These are phyloP conservation scores for Symbiodinium natans DNA, from an alignment of 73 alveolate species.

Conservation along the genomic window DNA sequence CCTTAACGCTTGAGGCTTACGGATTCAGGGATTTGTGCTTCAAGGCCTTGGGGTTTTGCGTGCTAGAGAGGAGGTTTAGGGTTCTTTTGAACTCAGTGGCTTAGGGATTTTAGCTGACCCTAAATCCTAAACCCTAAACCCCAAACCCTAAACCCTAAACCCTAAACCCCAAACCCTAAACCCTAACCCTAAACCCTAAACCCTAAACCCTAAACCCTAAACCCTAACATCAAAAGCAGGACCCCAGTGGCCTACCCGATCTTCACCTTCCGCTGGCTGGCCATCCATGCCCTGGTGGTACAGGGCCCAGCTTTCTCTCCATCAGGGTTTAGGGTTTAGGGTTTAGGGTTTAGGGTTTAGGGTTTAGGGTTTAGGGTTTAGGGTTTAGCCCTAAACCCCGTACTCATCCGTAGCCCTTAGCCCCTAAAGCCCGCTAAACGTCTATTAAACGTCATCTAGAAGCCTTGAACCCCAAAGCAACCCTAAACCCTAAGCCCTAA, in stretches of 20 bases:
- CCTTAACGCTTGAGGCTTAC: no score
- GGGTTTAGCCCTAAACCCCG: not conserved
- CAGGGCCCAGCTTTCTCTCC: not conserved
- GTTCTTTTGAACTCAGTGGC: not conserved
- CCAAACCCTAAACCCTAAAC: no score
- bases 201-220: no score
- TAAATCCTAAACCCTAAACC: no score
- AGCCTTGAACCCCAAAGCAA: no score
- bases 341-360: not conserved
- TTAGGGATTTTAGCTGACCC: no score
- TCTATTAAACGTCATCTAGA: no score
- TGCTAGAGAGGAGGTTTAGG: not conserved
- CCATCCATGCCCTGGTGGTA: slow-evolving; percentile 54
- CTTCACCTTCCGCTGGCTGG: slow-evolving; percentile 79
- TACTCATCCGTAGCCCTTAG: not conserved
- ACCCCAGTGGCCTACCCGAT: slow-evolving; percentile 78
- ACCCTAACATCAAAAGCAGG: not conserved
- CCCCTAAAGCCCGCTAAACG: not conserved
- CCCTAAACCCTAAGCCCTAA: not conserved
- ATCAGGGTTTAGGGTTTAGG: no score
- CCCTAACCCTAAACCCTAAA: not conserved
- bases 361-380: not conserved
- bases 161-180: not conserved
- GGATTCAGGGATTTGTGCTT: no score
- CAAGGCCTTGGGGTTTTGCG: not conserved